Base-by-base conservation (phyloP, 306 rosid genomes). In the Ochetophila trinervis region DNA sequence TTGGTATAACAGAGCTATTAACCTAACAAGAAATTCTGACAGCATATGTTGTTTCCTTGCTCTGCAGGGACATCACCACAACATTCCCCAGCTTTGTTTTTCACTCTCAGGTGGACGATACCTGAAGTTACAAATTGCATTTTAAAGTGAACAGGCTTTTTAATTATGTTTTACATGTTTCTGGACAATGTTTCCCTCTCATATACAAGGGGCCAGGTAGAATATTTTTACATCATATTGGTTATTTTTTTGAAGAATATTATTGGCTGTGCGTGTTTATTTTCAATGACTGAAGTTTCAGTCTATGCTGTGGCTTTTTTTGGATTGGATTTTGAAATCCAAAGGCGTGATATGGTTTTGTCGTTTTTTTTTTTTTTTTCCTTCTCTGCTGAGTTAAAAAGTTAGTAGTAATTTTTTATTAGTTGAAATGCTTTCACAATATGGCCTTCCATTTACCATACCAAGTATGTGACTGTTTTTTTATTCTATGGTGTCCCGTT, bases 31-130 rank as follows among this genome's bases (percentile, higher is more conserved):
- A 16, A 50, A 9, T 17, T 13, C 13, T 49, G 32, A 32, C 23
- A 13, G 13, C 48, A 60, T 47, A 17, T 70, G 32, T 53, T 65
- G 76, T 8, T 30, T 35, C 53, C 66, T 66, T 63, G 60, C 8
- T 79, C 81, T 32, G 48, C 97, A 90, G 95, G 80, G 97, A 90
- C 87, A 90, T 90, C 82, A 90, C 97, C 67, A 90, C 97, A 50
- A 88, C 97, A 62, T 90, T 90, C 71, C 97, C 97, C 2, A 90
- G 95, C 87, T 90, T 90, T 74, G 97, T 90, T 47, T 87, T 90
- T 78, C 92, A 90, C 80, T 90, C 97, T 17, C 97, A 87, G 82
- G 97, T 90, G 64, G 88, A 88, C 34, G 97, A 90, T 72, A 85
- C 95, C 65, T 90, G 80, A 83, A 71, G 57, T 40, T 3, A 5